Evolutionary conservation across 2,329 filamentous ascomycete species (phyloP), one percentile per base, ranked within the genome.

Genomic region (Dryadomyces sulphureus): DNA sequence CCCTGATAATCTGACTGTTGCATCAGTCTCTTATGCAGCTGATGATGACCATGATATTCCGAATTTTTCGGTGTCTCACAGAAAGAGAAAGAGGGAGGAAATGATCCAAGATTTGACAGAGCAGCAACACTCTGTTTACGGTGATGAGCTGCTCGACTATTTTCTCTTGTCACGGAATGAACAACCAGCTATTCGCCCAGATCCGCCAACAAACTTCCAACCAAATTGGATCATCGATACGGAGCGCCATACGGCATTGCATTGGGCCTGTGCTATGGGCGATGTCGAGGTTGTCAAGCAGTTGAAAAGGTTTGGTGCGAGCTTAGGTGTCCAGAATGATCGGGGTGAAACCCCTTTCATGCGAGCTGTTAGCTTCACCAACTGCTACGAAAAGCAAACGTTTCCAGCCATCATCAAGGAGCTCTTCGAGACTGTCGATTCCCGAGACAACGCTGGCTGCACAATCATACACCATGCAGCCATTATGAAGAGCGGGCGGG

Each of bases 261-360:
- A 98, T 60, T 98, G 92, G 92, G 92, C 89, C 17, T 88, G 87
- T 45, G 87, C 92, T 21, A 98, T 98, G 90, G 92, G 92, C 48
- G 92, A 96, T 54, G 70, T 95, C 25, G 84, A 90, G 42, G 85
- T 96, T 16, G 86, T 95, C 50, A 87, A 82, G 60, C 84, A 94
- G 60, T 70, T 98, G 17, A 82, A 92, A 55, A 74, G 79, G 36
- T 87, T 89, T 50, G 81, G 84, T 38, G 88, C 90, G 11, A 78
- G 78, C 50, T 70, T 87, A 16, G 76, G 78, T 25, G 78, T 81
- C 3, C 73, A 81, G 45, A 89, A 88, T 47, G 65, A 75, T 39
- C 70, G 78, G 19, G 82, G 83, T 48, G 90, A 96, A 63, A 96
- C 92, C 0, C 90, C 92, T 0, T 75, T 98, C 32, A 95, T 98